Conservation (phyloP, 495 filamentous ascomycete genomes). For the Podospora pseudopauciseta region DNA sequence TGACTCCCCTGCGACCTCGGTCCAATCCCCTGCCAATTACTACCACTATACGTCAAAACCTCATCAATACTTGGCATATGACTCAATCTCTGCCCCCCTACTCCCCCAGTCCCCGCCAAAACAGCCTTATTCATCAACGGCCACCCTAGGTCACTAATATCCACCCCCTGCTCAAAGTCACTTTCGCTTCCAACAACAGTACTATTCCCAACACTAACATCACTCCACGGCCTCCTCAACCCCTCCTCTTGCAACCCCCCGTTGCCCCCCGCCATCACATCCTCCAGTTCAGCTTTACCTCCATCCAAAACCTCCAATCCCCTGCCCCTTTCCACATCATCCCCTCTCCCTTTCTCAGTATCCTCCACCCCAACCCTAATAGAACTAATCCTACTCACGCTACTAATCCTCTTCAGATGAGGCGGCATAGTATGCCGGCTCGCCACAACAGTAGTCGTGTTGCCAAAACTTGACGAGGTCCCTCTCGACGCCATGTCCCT, state of each 20-base stretch:
- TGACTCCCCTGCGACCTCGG: background rate
- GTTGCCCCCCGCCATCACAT: background rate
- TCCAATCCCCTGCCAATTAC: background rate
- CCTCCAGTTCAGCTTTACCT: background rate
- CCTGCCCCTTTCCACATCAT: background rate
- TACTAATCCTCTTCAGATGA: constrained; percentile 18
- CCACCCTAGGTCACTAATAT: background rate
- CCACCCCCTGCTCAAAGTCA: background rate
- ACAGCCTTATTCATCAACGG: background rate
- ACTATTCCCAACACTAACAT: background rate
- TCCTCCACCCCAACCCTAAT: constrained; percentile 8
- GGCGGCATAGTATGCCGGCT: constrained; percentile 15
- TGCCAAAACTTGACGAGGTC: constrained; percentile 19
- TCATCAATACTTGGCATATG: constrained; percentile 18
- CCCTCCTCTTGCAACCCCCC: background rate
- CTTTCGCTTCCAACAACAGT: constrained; percentile 3
- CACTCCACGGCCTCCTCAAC: background rate
- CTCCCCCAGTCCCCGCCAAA: background rate
- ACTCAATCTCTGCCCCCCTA: background rate
- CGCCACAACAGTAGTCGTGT: constrained; percentile 11
- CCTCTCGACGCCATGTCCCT: background rate
- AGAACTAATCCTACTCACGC: constrained; percentile 18
- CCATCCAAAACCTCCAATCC: background rate
- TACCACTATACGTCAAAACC: constrained; percentile 1
- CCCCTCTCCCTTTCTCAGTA: background rate